Base-by-base conservation (phyloP, 345 rosid genomes). In the Eucalyptus curtisii region DNA sequence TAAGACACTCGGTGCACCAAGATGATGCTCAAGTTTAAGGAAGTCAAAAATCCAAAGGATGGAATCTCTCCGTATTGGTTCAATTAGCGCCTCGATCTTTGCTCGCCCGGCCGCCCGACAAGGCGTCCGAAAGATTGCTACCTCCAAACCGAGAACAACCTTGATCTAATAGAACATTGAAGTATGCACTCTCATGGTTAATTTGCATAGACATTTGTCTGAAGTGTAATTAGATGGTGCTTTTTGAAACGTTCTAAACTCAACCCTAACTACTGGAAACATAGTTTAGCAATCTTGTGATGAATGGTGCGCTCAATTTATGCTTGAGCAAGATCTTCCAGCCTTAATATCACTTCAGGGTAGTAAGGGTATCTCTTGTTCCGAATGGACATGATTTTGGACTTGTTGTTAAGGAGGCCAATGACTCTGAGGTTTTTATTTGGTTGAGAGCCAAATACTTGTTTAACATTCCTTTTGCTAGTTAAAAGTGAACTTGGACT, bases 51-150 rank as follows among this genome's bases (percentile, higher is more conserved):
- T 37, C 40, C 40, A 37, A 37, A 37, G 40, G 40, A 37, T 37
- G 40, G 40, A 37, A 37, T 37, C 40, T 37, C 40, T 37, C 40
- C 40, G 40, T 37, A 37, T 37, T 37, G 40, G 40, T 37, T 37
- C 40, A 37, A 37, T 37, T 4, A 37, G 40, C 3, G 3, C 52
- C 52, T 14, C 52, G 3, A n/a, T n/a, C 1, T 0, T 19, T 7
- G 1, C 19, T 15, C 1, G 1, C 52, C 52, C 1, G 15, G 52
- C 7, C 1, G 1, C 52, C 0, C 3, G 7, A 49, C 0, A n/a
- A n/a, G n/a, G 3, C 17, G 0, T 15, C 52, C 1, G 7, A 49
- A 49, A 49, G 52, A 49, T 49, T 49, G 52, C 19, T 49, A 49
- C 52, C 52, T 49, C 1, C 7, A 49, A 49, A 15, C 1, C 0